A percentile compares a stretch with the other conserved stretches of the same genome.
Conservation (phyloP, 2,329 filamentous ascomycete genomes). For the Aureobasidium sp. region DNA sequence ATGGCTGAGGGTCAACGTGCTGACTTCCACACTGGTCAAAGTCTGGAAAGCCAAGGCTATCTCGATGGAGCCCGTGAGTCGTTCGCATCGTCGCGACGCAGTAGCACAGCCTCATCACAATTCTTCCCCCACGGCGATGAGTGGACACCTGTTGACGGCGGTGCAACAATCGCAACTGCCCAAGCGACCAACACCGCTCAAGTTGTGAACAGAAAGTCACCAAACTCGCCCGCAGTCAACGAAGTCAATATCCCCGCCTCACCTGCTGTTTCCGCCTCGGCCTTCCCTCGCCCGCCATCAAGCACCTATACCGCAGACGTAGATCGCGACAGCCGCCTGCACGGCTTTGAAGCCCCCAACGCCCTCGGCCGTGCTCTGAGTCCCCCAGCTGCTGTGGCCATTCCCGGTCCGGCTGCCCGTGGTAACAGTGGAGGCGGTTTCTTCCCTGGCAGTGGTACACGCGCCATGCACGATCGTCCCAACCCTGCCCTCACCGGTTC, state of each 20-base stretch:
- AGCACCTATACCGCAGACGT: constrained; percentile 39
- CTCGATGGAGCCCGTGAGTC: constrained; percentile 27
- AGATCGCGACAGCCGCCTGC: constrained; percentile 42
- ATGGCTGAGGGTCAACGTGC: constrained; percentile 24
- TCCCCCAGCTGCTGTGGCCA: constrained; percentile 13
- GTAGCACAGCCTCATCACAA: constrained; percentile 13
- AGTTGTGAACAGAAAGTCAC: constrained; percentile 1
- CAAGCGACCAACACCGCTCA: background rate
- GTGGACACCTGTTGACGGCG: constrained; percentile 27
- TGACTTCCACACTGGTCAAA: constrained; percentile 22
- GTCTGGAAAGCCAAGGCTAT: constrained; percentile 23
- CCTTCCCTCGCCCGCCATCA: constrained; percentile 29
- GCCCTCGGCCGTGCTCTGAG: constrained; percentile 15
- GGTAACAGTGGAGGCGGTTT: constrained; percentile 45
- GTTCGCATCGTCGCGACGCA: constrained; percentile 19
- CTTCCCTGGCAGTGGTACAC: constrained; percentile 27
- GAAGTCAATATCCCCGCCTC: constrained; percentile 18
- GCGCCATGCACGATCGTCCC: constrained; percentile 7
- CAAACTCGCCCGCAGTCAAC: background rate
- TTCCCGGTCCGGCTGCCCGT: constrained; percentile 23
- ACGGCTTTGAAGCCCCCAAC: constrained; percentile 12
- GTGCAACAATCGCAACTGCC: background rate
- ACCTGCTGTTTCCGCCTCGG: constrained; percentile 6
- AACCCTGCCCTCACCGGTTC: background rate
- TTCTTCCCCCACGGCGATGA: constrained; percentile 11